A percentile compares a stretch with the other conserved stretches of the same genome.
phyloP scores from a whole-genome alignment of 2,329 filamentous ascomycete species.

The Stachybotrys elegans region DNA sequence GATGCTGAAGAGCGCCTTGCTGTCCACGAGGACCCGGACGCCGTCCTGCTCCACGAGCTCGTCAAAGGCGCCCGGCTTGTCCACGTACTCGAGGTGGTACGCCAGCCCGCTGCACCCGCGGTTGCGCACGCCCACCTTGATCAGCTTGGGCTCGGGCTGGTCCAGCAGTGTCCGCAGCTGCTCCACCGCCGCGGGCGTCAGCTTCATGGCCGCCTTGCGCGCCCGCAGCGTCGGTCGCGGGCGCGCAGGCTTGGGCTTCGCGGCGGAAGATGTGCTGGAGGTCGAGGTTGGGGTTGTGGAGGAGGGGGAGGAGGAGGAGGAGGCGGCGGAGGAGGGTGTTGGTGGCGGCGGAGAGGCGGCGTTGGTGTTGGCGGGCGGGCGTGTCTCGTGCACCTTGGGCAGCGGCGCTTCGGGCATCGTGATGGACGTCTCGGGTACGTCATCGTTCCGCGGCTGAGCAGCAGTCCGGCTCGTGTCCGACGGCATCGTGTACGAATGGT shows the following conservation, averaged over 20 bases:
- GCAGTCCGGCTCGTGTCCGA: conserved; percentile 36
- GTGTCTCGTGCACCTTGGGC: conserved; percentile 48
- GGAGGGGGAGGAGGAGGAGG: conserved; percentile 10
- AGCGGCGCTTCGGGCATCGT: conserved; percentile 32
- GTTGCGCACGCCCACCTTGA: conserved; percentile 91
- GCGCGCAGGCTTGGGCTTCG: conserved; percentile 26
- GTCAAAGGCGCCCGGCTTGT: conserved; percentile 82
- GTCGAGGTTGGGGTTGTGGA: conserved; percentile 11
- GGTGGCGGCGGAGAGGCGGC: conserved; percentile 13
- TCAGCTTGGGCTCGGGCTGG: conserved; percentile 84
- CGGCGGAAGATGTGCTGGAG: conserved; percentile 29
- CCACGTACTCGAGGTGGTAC: conserved; percentile 92
- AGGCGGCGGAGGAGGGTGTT: conserved; percentile 10
- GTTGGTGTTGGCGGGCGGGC: conserved; percentile 30
- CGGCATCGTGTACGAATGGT: conserved; percentile 46
- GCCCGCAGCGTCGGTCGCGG: conserved; percentile 42
- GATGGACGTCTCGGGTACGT: conserved; percentile 42
- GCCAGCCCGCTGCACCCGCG: conserved; percentile 89
- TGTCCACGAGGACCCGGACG: conserved; percentile 92
- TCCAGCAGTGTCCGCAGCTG: conserved; percentile 74
- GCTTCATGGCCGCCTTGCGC: conserved; percentile 85
- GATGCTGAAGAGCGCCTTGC: conserved; percentile 95
- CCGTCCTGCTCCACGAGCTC: conserved; percentile 94
- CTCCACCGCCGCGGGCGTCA: conserved; percentile 73
- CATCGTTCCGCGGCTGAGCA: conserved; percentile 35